Percentiles rank a stretch among this genome's conserved stretches.
phyloP scores from a whole-genome alignment of 2,329 filamentous ascomycete species.

The Colletotrichum truncatum region DNA sequence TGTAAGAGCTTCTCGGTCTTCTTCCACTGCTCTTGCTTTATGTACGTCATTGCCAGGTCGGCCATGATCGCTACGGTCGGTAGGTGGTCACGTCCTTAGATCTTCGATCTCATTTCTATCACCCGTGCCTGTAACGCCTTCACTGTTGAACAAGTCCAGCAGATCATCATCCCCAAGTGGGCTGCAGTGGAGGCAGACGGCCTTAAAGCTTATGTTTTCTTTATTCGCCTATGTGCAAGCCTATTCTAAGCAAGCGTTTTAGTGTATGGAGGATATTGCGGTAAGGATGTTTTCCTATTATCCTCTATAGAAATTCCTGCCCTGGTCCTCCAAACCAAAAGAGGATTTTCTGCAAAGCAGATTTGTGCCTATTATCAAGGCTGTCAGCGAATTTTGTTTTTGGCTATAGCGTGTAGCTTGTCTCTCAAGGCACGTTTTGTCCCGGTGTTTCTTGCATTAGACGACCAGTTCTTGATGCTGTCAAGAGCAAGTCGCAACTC shows the following conservation, averaged over 20 bases:
- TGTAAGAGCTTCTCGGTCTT: too few species aligned
- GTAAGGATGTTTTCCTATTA: background rate
- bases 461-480: constrained; percentile 12
- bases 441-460: background rate
- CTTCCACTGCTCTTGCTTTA: too few species aligned
- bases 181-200: too few species aligned
- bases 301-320: background rate
- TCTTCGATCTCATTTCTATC: too few species aligned
- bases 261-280: background rate
- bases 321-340: background rate
- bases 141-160: constrained; percentile 20
- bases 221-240: constrained; percentile 17
- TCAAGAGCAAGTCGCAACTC: constrained; percentile 30
- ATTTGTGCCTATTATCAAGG: background rate
- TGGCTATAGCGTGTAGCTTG: constrained; percentile 7
- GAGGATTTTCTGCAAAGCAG: background rate
- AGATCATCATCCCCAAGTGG: too few species aligned
- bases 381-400: background rate
- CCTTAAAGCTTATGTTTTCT: background rate
- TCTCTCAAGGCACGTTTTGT: constrained; percentile 13
- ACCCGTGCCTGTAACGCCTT: too few species aligned
- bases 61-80: too few species aligned
- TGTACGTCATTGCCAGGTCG: too few species aligned
- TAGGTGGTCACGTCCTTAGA: too few species aligned
- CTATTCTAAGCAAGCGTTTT: background rate